phyloP scores from a whole-genome alignment of 2,329 filamentous ascomycete genomes.

The Fonsecaea multimorphosa region DNA sequence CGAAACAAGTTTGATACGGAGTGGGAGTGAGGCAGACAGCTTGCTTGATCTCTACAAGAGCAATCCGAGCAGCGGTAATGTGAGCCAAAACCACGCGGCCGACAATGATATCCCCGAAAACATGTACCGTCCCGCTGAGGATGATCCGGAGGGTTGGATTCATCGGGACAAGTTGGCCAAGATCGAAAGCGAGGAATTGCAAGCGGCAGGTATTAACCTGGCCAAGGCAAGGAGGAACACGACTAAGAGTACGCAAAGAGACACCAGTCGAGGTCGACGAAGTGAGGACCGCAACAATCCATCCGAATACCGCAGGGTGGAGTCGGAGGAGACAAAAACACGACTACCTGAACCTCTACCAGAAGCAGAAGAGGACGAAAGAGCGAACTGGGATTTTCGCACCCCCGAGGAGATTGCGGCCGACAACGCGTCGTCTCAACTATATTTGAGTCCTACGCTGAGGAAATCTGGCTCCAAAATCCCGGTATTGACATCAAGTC shows the following conservation, averaged over 20 bases:
- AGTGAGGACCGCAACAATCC: conserved; percentile 42
- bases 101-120: conserved; percentile 40
- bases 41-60: conserved; percentile 47
- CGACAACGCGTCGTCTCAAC: conserved; percentile 55
- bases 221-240: conserved; percentile 48
- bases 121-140: conserved; percentile 42
- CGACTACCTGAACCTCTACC: conserved; percentile 46
- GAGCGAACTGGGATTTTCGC: conserved; percentile 72
- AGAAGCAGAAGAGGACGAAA: conserved; percentile 54
- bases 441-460: conserved; percentile 58
- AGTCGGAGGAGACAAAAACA: conserved; percentile 46
- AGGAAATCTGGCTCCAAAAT: conserved; percentile 77
- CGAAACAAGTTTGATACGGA: conserved; percentile 43
- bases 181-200: conserved; percentile 58
- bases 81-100: conserved; percentile 30
- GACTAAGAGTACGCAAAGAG: conserved; percentile 46
- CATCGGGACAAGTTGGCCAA: conserved; percentile 58
- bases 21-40: conserved; percentile 49
- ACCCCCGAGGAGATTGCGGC: conserved; percentile 77
- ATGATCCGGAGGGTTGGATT: conserved; percentile 54
- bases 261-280: conserved; percentile 47
- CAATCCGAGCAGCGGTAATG: conserved; percentile 37
- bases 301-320: conserved; percentile 42
- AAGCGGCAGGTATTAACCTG: conserved; percentile 54
- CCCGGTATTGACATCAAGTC: conserved; percentile 80